These are phyloP conservation scores for Pythium graminicola DNA, from an alignment of 352 stramenopile genomes.

Conservation along the genomic window DNA sequence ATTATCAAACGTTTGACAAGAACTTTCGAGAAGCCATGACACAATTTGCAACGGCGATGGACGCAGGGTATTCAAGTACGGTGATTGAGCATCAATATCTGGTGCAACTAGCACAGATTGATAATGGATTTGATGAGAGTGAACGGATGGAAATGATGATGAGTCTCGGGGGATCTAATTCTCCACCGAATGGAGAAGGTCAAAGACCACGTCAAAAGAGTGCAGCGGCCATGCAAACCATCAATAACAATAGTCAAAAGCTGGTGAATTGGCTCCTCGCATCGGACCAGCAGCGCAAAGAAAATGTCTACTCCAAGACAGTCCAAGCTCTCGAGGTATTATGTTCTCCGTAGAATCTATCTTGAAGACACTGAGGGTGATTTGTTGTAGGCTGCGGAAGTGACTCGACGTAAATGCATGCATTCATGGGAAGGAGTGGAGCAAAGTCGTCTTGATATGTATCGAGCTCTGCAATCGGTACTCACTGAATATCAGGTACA, in stretches of 20 bases:
- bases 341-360: background rate
- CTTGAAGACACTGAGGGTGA: background rate
- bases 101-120: slow-evolving; percentile 34
- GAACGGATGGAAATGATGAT: slow-evolving; percentile 10
- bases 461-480: slow-evolving; percentile 54
- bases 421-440: slow-evolving; percentile 57
- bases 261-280: slow-evolving; percentile 73
- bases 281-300: slow-evolving; percentile 62
- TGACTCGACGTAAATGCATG: slow-evolving; percentile 52
- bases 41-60: slow-evolving; percentile 64
- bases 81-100: slow-evolving; percentile 66
- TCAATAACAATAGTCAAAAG: slow-evolving; percentile 70
- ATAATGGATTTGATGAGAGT: slow-evolving; percentile 22
- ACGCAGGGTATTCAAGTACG: slow-evolving; percentile 64
- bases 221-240: slow-evolving; percentile 24
- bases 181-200: background rate
- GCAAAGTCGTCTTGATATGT: slow-evolving; percentile 59
- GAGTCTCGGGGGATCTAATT: background rate
- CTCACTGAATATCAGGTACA: slow-evolving; percentile 76
- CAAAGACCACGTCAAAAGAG: slow-evolving; percentile 19
- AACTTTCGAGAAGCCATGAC: slow-evolving; percentile 54
- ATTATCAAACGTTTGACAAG: slow-evolving; percentile 66
- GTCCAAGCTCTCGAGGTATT: slow-evolving; percentile 55
- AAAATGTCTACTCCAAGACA: slow-evolving; percentile 48
- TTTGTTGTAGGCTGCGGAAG: slow-evolving; percentile 42